Conservation (phyloP, 225 moss, liverwort and hornwort species). For the Climacium dendroides region DNA sequence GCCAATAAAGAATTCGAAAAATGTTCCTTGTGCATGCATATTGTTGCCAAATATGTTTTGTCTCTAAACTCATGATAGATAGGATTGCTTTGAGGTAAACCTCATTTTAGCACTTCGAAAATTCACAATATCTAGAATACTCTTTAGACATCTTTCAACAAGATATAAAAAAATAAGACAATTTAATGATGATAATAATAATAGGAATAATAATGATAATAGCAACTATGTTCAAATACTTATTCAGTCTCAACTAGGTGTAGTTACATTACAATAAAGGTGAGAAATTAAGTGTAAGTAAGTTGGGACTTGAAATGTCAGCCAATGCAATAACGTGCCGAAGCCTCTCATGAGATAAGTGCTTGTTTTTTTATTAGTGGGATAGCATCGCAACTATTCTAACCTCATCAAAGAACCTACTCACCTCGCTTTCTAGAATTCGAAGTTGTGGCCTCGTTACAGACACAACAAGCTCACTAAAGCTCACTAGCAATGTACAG, state of each 20-base stretch:
- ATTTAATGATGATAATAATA: neutral
- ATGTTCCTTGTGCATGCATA: neutral
- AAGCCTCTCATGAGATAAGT: neutral
- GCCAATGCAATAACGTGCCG: neutral
- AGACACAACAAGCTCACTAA: neutral
- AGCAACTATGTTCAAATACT: too few relatives aligned
- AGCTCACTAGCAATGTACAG: neutral
- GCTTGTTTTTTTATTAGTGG: too few relatives aligned
- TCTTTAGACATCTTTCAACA: neutral
- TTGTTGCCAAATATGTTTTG: neutral
- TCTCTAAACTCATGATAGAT: neutral
- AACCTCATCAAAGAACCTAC: neutral
- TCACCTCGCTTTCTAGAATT: neutral
- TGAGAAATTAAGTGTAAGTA: neutral
- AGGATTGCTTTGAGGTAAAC: neutral
- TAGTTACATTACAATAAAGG: neutral
- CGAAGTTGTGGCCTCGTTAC: neutral
- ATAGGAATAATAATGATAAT: too few relatives aligned
- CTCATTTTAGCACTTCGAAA: neutral
- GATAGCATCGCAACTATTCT: neutral
- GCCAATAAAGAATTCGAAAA: too few relatives aligned
- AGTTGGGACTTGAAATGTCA: neutral
- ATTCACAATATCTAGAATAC: neutral
- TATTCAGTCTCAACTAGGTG: too few relatives aligned
- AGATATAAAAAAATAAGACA: neutral